Conservation (phyloP, 2,329 filamentous ascomycete species). For the Ilyonectria sp. region DNA sequence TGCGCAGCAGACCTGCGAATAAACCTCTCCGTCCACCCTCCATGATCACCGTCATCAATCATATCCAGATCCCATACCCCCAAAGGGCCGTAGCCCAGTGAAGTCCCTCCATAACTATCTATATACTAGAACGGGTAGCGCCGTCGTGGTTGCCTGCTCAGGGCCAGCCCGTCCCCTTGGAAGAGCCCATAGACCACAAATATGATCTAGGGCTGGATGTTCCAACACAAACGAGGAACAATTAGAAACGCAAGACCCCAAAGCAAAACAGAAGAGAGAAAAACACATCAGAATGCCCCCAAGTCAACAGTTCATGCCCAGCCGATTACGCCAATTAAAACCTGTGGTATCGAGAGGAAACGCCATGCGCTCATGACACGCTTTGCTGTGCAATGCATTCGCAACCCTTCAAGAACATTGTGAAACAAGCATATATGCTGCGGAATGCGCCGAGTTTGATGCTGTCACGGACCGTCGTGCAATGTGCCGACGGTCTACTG, state of each 20-base stretch:
- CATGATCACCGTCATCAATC: constrained; percentile 47
- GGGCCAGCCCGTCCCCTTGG: constrained; percentile 14
- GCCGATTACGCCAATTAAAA: constrained; percentile 49
- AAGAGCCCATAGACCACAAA: neutral
- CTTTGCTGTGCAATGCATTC: constrained; percentile 60
- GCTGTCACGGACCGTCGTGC: constrained; percentile 41
- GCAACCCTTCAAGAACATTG: constrained; percentile 50
- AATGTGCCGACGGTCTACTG: constrained; percentile 55
- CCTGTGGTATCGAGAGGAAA: constrained; percentile 63
- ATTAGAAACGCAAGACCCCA: constrained; percentile 39
- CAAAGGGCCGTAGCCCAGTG: constrained; percentile 31
- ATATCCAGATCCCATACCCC: constrained; percentile 45
- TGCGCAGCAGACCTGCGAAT: constrained; percentile 43
- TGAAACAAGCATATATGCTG: constrained; percentile 49
- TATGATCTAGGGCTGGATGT: constrained; percentile 9
- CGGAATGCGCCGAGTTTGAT: constrained; percentile 45
- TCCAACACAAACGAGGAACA: constrained; percentile 37
- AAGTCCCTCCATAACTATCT: constrained; percentile 45
- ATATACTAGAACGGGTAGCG: constrained; percentile 43
- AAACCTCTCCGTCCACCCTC: constrained; percentile 27
- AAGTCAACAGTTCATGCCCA: constrained; percentile 45
- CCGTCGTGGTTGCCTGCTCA: constrained; percentile 34
- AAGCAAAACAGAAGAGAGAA: constrained; percentile 28
- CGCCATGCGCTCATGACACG: constrained; percentile 58
- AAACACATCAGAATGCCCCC: constrained; percentile 42